Evolutionary conservation across 1,284 basidiomycete genomes (phyloP).

Genomic region (Ustilago trichophora): DNA sequence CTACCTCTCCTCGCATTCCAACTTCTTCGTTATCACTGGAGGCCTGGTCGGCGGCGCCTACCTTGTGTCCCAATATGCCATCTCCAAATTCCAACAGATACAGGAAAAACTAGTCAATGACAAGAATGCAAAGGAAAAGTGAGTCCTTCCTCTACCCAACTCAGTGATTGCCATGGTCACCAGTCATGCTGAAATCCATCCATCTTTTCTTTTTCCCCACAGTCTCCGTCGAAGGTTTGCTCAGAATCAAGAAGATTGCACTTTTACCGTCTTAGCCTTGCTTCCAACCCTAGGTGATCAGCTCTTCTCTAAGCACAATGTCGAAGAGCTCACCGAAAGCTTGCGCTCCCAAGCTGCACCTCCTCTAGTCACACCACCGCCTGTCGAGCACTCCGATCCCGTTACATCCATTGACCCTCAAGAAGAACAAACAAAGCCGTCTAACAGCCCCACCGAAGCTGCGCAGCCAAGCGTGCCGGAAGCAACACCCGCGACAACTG

Average conservation of each 20-base stretch:
- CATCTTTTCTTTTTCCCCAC: not conserved
- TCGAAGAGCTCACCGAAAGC: constrained; percentile 79
- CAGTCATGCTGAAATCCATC: not conserved
- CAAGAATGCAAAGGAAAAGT: constrained; percentile 78
- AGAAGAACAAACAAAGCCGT: constrained; percentile 3
- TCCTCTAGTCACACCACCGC: constrained; percentile 1
- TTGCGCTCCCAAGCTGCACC: constrained; percentile 68
- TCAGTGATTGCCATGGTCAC: not conserved
- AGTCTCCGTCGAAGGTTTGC: constrained; percentile 81
- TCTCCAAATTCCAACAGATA: constrained; percentile 76
- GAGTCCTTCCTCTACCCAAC: constrained; percentile 65
- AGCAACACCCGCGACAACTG: not conserved
- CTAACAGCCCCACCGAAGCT: constrained; percentile 2
- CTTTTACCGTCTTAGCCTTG: constrained; percentile 81
- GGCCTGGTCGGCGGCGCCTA: constrained; percentile 75
- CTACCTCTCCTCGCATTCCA: constrained; percentile 49
- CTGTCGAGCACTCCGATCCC: constrained; percentile 57
- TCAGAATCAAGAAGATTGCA: constrained; percentile 82
- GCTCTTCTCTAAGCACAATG: constrained; percentile 80
- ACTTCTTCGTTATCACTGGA: constrained; percentile 65
- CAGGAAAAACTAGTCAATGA: constrained; percentile 76
- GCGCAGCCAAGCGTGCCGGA: not conserved
- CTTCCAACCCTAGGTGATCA: constrained; percentile 79
- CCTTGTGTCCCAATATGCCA: constrained; percentile 75
- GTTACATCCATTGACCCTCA: not conserved